These are phyloP conservation scores for Pseudocercospora ulei DNA, from an alignment of 2,329 filamentous ascomycete genomes.

Conservation along the genomic window DNA sequence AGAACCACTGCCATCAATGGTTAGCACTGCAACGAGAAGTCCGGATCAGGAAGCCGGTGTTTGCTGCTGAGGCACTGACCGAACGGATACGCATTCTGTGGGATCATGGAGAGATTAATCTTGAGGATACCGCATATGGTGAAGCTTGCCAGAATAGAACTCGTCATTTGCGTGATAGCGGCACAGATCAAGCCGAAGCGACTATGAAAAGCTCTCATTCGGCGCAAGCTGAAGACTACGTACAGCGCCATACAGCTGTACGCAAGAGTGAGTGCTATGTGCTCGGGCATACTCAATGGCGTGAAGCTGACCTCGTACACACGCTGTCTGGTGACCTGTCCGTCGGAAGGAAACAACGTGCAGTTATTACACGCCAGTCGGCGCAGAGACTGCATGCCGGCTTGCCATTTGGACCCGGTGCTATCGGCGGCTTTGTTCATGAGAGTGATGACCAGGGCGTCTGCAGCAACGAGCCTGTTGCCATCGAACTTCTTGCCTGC, in stretches of 20 bases:
- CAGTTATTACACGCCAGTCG: constrained; percentile 46
- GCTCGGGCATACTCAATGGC: constrained; percentile 59
- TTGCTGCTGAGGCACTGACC: not conserved
- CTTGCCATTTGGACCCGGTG: constrained; percentile 57
- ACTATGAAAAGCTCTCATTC: constrained; percentile 65
- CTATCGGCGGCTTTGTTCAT: constrained; percentile 58
- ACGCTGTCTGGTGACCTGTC: constrained; percentile 47
- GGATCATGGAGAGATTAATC: constrained; percentile 65
- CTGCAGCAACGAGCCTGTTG: constrained; percentile 57
- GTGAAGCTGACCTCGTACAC: constrained; percentile 71
- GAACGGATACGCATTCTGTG: constrained; percentile 62
- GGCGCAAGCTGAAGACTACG: constrained; percentile 57
- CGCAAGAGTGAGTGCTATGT: constrained; percentile 53
- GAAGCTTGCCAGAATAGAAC: constrained; percentile 69
- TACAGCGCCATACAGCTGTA: constrained; percentile 57
- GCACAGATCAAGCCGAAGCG: constrained; percentile 62
- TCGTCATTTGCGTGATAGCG: constrained; percentile 54
- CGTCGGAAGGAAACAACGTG: constrained; percentile 55
- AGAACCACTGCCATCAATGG: constrained; percentile 50
- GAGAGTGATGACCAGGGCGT: constrained; percentile 68
- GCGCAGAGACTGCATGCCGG: constrained; percentile 48
- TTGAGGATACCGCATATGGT: constrained; percentile 67
- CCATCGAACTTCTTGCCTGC: constrained; percentile 69
- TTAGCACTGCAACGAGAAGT: not conserved
- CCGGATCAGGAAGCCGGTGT: no score